phyloP scores from a whole-genome alignment of 768 basidiomycete species.

The Infundibulicybe gibba region DNA sequence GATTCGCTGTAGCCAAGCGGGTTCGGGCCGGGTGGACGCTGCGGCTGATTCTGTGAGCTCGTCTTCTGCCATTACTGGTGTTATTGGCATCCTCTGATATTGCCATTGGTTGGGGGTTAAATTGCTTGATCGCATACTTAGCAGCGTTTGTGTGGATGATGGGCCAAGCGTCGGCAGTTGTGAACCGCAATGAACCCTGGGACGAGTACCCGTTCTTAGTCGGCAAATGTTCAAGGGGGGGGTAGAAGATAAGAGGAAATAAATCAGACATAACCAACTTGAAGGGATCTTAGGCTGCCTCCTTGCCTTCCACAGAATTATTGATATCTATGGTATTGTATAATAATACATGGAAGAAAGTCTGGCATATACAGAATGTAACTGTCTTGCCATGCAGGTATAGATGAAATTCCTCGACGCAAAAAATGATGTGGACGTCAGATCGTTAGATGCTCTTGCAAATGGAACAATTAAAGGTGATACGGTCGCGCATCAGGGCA shows the following conservation, averaged over 20 bases:
- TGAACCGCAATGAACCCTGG: too few species aligned
- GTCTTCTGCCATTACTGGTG: too few species aligned
- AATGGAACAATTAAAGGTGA: constrained; percentile 76
- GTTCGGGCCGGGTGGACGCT: too few species aligned
- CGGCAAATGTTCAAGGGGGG: too few species aligned
- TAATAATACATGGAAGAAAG: constrained; percentile 16
- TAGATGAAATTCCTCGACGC: constrained; percentile 11
- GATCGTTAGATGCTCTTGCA: constrained; percentile 80
- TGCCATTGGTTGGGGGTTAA: too few species aligned
- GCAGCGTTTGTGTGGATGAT: too few species aligned
- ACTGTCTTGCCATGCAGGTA: constrained; percentile 14
- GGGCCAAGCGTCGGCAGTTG: too few species aligned
- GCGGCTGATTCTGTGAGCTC: too few species aligned
- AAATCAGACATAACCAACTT: neutral
- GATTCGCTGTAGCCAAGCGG: neutral
- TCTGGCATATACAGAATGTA: constrained; percentile 11
- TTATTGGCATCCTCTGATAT: too few species aligned
- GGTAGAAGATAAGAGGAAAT: too few species aligned
- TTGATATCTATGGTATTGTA: constrained; percentile 14
- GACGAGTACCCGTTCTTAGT: too few species aligned
- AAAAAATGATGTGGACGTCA: constrained; percentile 23
- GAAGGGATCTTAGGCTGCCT: neutral
- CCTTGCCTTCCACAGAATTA: neutral
- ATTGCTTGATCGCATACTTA: too few species aligned
- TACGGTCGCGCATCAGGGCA: constrained; percentile 74